Base-by-base conservation (phyloP, 768 basidiomycete species). In the Phlebiopsis flavidoalba region DNA sequence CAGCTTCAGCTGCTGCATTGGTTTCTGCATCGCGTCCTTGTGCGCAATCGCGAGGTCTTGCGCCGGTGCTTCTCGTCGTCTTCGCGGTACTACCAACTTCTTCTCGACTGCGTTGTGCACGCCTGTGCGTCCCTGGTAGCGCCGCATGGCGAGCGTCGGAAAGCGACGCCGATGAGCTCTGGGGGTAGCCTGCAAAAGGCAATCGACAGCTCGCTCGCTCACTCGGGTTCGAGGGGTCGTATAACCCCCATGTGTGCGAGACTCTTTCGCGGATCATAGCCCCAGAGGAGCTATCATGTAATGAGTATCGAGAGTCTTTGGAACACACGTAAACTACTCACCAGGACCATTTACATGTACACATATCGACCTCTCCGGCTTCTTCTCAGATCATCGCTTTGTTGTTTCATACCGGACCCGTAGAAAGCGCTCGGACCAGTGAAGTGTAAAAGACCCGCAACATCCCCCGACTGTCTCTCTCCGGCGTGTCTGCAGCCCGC, bases 191-290 rank as follows among this genome's bases (percentile, higher is more conserved):
- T 77, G 59, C n/a, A n/a, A n/a, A 95, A 77, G 4, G 86, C 91
- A 14, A n/a, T n/a, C n/a, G 76, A 73, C 0, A 98, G 76, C 53
- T 90, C 84, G 14, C 72, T 68, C 65, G n/a, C n/a, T n/a, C n/a
- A n/a, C n/a, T 86, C 83, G 0, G 87, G 76, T 64, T 98, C 95
- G 37, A 99, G 75, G 0, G 89, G 79, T 17, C 95, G 84, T n/a
- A 93, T 77, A n/a, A 87, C 72, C 7, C n/a, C 97, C 97, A 10
- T 80, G 81, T 0, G 86, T 90, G n/a, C 1, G 89, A 88, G 26
- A 98, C 85, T 19, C 97, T 83, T 73, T 98, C 96, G 37, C 96
- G 84, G 58, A 98, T 91, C 87, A 98, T 97, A 40, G 79, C 76
- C 81, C 81, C 60, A 53, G 71, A n/a, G 72, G 64, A 19, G 63